Evolutionary conservation across 2,329 filamentous ascomycete genomes (phyloP).

Genomic region (Waltergamsia citrina): DNA sequence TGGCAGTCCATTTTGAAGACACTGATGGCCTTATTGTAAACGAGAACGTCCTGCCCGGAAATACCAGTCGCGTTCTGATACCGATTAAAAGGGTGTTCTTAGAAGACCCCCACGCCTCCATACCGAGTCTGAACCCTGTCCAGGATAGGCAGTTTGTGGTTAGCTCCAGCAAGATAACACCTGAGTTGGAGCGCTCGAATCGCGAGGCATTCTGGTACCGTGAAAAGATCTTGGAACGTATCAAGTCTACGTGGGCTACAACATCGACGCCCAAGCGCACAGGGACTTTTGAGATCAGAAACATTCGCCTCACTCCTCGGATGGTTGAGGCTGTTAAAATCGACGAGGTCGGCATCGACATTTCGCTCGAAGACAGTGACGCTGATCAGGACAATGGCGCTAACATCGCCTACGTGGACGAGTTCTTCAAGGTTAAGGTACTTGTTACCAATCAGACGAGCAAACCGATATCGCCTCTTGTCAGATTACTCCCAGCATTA

Average conservation of each 20-base stretch:
- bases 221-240: conserved; percentile 63
- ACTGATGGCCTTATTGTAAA: conserved; percentile 39
- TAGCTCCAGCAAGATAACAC: conserved; percentile 67
- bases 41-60: conserved; percentile 53
- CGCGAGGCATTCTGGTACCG: conserved; percentile 90
- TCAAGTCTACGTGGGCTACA: conserved; percentile 65
- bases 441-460: conserved; percentile 65
- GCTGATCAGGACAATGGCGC: conserved; percentile 10
- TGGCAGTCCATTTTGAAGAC: conserved; percentile 54
- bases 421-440: conserved; percentile 62
- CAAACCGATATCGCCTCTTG: conserved; percentile 57
- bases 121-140: conserved; percentile 71
- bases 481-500: conserved; percentile 70
- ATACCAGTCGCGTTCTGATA: conserved; percentile 66
- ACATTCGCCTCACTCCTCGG: conserved; percentile 60
- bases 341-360: conserved; percentile 64
- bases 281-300: conserved; percentile 68
- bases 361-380: conserved; percentile 36
- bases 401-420: conserved; percentile 24
- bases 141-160: conserved; percentile 91
- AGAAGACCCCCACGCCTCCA: conserved; percentile 64
- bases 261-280: conserved; percentile 37
- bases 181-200: conserved; percentile 67
- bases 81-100: conserved; percentile 69
- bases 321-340: conserved; percentile 81